A percentile compares a stretch with the other conserved stretches of the same genome.
Evolutionary conservation across 2,329 filamentous ascomycete genomes (phyloP).

Genomic region (Cryphonectria japonica): DNA sequence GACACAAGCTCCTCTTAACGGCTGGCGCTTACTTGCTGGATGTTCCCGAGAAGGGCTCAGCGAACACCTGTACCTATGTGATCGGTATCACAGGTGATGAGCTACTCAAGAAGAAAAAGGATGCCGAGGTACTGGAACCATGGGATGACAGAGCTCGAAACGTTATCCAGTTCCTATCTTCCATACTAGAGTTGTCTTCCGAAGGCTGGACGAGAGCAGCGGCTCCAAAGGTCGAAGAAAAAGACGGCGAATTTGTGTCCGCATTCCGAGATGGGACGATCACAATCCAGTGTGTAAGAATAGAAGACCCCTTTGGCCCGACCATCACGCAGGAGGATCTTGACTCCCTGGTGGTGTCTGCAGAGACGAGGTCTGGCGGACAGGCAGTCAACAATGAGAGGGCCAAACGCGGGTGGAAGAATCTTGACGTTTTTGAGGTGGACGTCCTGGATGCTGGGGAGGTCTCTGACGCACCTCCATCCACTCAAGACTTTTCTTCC

Average conservation of each 20-base stretch:
- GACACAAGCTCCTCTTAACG: slow-evolving; percentile 95
- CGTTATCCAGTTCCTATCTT: slow-evolving; percentile 74
- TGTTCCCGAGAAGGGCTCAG: slow-evolving; percentile 46
- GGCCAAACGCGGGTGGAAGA: slow-evolving; percentile 72
- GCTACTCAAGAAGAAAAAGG: slow-evolving; percentile 87
- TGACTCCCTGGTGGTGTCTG: slow-evolving; percentile 81
- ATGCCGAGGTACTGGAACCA: slow-evolving; percentile 75
- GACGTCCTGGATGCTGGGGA: slow-evolving; percentile 78
- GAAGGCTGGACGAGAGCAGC: slow-evolving; percentile 49
- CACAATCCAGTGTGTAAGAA: slow-evolving; percentile 77
- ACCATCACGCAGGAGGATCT: slow-evolving; percentile 83
- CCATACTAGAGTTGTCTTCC: slow-evolving; percentile 53
- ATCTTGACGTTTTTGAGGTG: slow-evolving; percentile 82
- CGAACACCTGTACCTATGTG: slow-evolving; percentile 62
- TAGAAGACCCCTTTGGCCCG: slow-evolving; percentile 87
- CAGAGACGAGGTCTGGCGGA: slow-evolving; percentile 84
- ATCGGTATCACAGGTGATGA: slow-evolving; percentile 89
- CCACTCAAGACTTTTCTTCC: slow-evolving; percentile 67
- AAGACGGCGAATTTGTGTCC: slow-evolving; percentile 54
- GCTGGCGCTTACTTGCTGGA: slow-evolving; percentile 76
- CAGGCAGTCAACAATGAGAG: slow-evolving; percentile 85
- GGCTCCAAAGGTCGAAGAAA: slow-evolving; percentile 41
- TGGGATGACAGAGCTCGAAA: slow-evolving; percentile 75
- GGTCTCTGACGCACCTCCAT: slow-evolving; percentile 47
- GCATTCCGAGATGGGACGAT: slow-evolving; percentile 63